Evolutionary conservation across 805 yeast genomes (phyloP).

Genomic region (Candida maris): DNA sequence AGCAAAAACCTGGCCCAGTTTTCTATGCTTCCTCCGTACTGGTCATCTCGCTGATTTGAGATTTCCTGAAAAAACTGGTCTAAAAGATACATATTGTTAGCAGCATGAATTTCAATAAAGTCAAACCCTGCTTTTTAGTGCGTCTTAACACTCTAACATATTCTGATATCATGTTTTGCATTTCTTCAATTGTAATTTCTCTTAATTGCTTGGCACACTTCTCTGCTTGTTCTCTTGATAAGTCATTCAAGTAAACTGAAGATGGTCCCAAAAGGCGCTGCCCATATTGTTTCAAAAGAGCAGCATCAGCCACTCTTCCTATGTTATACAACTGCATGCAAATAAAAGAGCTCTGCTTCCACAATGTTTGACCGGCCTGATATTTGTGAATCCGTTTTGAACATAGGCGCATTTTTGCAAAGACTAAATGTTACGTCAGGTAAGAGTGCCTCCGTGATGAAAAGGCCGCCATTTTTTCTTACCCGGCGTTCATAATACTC

Average conservation of each 20-base stretch:
- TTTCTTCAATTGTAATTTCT: slow-evolving; percentile 37
- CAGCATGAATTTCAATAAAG: slow-evolving; percentile 37
- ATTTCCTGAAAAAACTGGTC: slow-evolving; percentile 35
- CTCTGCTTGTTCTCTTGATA: slow-evolving; percentile 32
- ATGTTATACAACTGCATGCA: slow-evolving; percentile 53
- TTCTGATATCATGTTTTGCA: slow-evolving; percentile 38
- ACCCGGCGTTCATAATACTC: slow-evolving; percentile 58
- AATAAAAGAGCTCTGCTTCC: slow-evolving; percentile 40
- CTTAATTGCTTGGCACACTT: slow-evolving; percentile 43
- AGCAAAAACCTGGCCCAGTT: slow-evolving; percentile 38
- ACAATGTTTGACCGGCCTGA: slow-evolving; percentile 47
- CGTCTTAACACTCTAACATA: slow-evolving; percentile 42
- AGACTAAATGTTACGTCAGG: slow-evolving; percentile 42
- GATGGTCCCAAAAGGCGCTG: slow-evolving; percentile 38
- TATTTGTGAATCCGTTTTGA: slow-evolving; percentile 46
- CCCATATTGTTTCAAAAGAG: slow-evolving; percentile 33
- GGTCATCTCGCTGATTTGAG: slow-evolving; percentile 36
- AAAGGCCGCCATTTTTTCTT: slow-evolving; percentile 51
- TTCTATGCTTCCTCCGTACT: slow-evolving; percentile 43
- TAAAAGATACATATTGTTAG: slow-evolving; percentile 36
- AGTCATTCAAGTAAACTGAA: slow-evolving; percentile 35
- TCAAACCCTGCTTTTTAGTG: slow-evolving; percentile 36
- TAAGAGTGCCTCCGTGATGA: slow-evolving; percentile 59
- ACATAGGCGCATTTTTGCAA: slow-evolving; percentile 44
- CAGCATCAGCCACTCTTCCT: slow-evolving; percentile 41